These are phyloP conservation scores for Insectozyma bohioensis DNA, from an alignment of 1,139 yeast genomes.

Conservation along the genomic window DNA sequence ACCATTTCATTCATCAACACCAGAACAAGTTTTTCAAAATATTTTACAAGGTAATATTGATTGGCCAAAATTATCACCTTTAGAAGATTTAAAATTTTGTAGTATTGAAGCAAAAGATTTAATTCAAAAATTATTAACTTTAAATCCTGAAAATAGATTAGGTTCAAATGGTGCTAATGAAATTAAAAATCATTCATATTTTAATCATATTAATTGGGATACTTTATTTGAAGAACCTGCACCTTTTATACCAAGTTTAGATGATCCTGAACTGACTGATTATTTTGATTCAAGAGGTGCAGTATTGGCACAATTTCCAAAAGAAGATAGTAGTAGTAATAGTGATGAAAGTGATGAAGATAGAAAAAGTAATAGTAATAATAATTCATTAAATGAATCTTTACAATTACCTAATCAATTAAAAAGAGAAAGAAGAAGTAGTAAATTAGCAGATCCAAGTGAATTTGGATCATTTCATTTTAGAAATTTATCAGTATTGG, in stretches of 20 bases:
- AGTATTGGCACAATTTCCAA: slow-evolving; percentile 58
- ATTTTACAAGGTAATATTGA: slow-evolving; percentile 72
- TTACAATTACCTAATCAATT: slow-evolving; percentile 10
- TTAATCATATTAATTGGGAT: slow-evolving; percentile 73
- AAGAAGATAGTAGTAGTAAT: slow-evolving; percentile 33
- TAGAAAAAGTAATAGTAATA: slow-evolving; percentile 2
- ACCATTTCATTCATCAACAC: slow-evolving; percentile 86
- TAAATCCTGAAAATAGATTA: slow-evolving; percentile 64
- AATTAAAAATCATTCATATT: slow-evolving; percentile 75
- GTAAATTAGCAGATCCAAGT: slow-evolving; percentile 66
- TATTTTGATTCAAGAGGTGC: slow-evolving; percentile 95
- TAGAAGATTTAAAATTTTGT: slow-evolving; percentile 54
- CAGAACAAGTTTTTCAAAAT: slow-evolving; percentile 79
- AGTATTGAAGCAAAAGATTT: slow-evolving; percentile 74
- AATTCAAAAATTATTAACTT: slow-evolving; percentile 57
- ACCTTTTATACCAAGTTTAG: slow-evolving; percentile 76
- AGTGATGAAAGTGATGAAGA: slow-evolving; percentile 9
- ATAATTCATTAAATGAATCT: slow-evolving; percentile 10
- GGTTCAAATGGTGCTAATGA: slow-evolving; percentile 80
- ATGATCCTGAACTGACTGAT: slow-evolving; percentile 85
- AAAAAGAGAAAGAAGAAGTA: slow-evolving; percentile 64
- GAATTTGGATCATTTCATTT: slow-evolving; percentile 95
- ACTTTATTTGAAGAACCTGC: slow-evolving; percentile 72
- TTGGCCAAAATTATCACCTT: slow-evolving; percentile 78
- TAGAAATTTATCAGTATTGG: slow-evolving; percentile 84